Percentiles rank a stretch among this genome's conserved stretches.
These are phyloP conservation scores for Chalciporus pseudorubinellus DNA, from an alignment of 768 basidiomycete genomes.

Conservation along the genomic window DNA sequence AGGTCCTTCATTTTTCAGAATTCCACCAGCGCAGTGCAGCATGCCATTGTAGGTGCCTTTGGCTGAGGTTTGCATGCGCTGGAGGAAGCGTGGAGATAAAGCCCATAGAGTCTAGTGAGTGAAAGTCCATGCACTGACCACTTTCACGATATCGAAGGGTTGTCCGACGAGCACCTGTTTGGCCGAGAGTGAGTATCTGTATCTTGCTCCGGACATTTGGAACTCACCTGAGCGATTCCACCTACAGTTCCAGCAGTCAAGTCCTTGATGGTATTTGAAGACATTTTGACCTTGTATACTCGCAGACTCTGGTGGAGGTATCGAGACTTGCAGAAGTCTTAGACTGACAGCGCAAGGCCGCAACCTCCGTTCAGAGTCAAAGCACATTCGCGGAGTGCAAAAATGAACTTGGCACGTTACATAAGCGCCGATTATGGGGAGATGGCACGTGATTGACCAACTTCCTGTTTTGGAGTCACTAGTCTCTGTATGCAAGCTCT, in stretches of 20 bases:
- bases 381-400: conserved; percentile 23
- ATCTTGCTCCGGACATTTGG: not conserved
- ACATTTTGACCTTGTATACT: conserved; percentile 23
- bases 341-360: not conserved
- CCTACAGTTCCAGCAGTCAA: conserved; percentile 88
- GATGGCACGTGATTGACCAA: conserved; percentile 14
- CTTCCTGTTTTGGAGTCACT: conserved; percentile 7
- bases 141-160: conserved; percentile 97
- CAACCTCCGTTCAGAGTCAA: not conserved
- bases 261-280: conserved; percentile 73
- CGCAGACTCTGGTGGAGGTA: not conserved
- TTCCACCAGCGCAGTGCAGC: conserved; percentile 85
- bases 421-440: not conserved
- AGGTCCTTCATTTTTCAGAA: conserved; percentile 88
- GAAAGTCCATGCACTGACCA: conserved; percentile 51
- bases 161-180: conserved; percentile 82
- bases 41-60: conserved; percentile 88
- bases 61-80: conserved; percentile 94
- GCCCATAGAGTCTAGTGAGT: not conserved
- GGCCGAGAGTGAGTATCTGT: conserved; percentile 7
- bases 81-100: conserved; percentile 15
- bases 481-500: not conserved
- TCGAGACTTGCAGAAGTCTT: not conserved
- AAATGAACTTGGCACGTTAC: conserved; percentile 5
- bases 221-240: conserved; percentile 76